A percentile compares a stretch with the other conserved stretches of the same genome.
Conservation (phyloP, 2,329 filamentous ascomycete species). For the Apiospora hydei region DNA sequence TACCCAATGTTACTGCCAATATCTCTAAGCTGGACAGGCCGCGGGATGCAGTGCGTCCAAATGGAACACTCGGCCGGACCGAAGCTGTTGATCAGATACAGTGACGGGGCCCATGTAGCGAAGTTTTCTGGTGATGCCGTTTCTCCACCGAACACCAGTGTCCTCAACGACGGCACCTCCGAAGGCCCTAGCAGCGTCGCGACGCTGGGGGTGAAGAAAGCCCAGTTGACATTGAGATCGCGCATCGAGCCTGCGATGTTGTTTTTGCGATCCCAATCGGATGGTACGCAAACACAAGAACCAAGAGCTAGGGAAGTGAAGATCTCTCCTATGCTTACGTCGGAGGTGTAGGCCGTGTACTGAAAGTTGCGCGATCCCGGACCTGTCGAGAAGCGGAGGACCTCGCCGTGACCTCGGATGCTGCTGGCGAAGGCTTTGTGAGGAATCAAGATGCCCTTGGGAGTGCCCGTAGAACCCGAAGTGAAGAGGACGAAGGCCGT, state of each 20-base stretch:
- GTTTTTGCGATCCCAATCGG: conserved; percentile 22
- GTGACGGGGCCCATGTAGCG: background rate
- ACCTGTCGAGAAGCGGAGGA: conserved; percentile 1
- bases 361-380: conserved; percentile 17
- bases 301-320: conserved; percentile 18
- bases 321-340: conserved; percentile 20
- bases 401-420: background rate
- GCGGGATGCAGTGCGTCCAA: conserved; percentile 2
- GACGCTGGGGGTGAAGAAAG: conserved; percentile 22
- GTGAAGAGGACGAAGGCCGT: conserved; percentile 23
- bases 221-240: background rate
- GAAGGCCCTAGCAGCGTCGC: background rate
- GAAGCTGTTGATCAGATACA: conserved; percentile 9
- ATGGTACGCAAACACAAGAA: conserved; percentile 18
- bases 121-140: background rate
- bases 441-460: conserved; percentile 12
- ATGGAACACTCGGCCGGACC: conserved; percentile 20
- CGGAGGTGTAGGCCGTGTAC: conserved; percentile 19
- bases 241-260: conserved; percentile 18
- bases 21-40: background rate
- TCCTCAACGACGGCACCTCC: conserved; percentile 7
- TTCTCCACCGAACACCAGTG: conserved; percentile 15
- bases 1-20: conserved; percentile 21
- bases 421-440: conserved; percentile 21
- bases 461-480: conserved; percentile 5